These are phyloP conservation scores for Blastobotrys persicus DNA, from an alignment of 1,139 yeast genomes.

Conservation along the genomic window DNA sequence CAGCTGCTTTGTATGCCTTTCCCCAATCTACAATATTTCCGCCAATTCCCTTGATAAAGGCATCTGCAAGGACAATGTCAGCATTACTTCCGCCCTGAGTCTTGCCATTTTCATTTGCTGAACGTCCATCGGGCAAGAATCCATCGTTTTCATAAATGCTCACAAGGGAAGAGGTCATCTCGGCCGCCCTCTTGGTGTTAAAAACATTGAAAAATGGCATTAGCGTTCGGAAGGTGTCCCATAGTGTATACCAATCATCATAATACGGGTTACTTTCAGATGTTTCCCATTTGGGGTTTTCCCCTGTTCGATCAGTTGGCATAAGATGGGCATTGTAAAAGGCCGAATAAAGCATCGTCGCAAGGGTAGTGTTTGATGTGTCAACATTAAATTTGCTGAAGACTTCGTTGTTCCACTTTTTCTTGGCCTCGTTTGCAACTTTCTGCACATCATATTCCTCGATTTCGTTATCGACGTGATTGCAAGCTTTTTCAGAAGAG, in stretches of 20 bases:
- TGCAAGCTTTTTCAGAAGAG: slow-evolving; percentile 37
- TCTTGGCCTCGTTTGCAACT: slow-evolving; percentile 29
- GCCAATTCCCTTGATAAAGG: slow-evolving; percentile 36
- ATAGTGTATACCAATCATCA: slow-evolving; percentile 43
- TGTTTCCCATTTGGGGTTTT: slow-evolving; percentile 34
- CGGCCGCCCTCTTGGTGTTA: slow-evolving; percentile 36
- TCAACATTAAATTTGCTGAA: background rate
- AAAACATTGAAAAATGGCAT: slow-evolving; percentile 39
- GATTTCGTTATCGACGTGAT: slow-evolving; percentile 29
- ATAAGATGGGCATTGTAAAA: slow-evolving; percentile 40
- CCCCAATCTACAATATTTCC: slow-evolving; percentile 34
- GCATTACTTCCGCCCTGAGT: slow-evolving; percentile 45
- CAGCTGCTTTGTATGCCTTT: slow-evolving; percentile 39
- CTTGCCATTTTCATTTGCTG: slow-evolving; percentile 42
- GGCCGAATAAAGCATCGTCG: slow-evolving; percentile 33
- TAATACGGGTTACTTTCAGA: slow-evolving; percentile 34
- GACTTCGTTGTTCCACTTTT: slow-evolving; percentile 32
- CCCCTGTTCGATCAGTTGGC: slow-evolving; percentile 42
- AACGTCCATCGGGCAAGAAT: slow-evolving; percentile 42
- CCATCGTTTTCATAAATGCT: slow-evolving; percentile 40
- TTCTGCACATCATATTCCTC: slow-evolving; percentile 29
- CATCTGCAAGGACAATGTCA: slow-evolving; percentile 43
- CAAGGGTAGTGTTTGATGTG: background rate
- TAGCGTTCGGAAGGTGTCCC: slow-evolving; percentile 43
- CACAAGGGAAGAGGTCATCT: slow-evolving; percentile 36